These are phyloP conservation scores for Usnea hakonensis DNA, from an alignment of 495 filamentous ascomycete genomes.

Conservation along the genomic window DNA sequence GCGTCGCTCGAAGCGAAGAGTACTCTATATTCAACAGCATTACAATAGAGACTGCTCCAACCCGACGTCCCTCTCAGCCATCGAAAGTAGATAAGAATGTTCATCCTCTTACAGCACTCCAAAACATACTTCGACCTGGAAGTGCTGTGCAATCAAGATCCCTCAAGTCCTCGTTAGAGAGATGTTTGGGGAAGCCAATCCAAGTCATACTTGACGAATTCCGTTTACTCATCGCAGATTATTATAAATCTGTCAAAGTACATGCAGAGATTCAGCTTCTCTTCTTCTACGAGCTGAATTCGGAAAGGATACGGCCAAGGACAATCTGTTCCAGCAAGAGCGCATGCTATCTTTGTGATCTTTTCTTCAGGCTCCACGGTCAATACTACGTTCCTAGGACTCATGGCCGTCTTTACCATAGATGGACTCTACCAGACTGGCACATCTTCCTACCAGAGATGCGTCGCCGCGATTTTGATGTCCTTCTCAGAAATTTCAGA, in stretches of 20 bases:
- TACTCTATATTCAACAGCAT: slow-evolving; percentile 23
- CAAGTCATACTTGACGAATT: slow-evolving; percentile 18
- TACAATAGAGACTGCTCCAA: slow-evolving; percentile 20
- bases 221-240: slow-evolving; percentile 18
- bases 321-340: slow-evolving; percentile 32
- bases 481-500: slow-evolving; percentile 17
- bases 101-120: slow-evolving; percentile 20
- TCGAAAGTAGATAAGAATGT: slow-evolving; percentile 11
- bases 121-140: slow-evolving; percentile 20
- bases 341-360: slow-evolving; percentile 33
- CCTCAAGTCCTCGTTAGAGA: slow-evolving; percentile 19
- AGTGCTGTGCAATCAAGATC: slow-evolving; percentile 16
- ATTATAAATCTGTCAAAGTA: slow-evolving; percentile 25
- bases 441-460: slow-evolving; percentile 14
- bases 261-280: slow-evolving; percentile 39
- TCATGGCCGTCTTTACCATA: slow-evolving; percentile 21
- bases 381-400: slow-evolving; percentile 22
- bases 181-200: slow-evolving; percentile 18
- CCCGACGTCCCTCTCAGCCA: slow-evolving; percentile 16
- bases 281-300: slow-evolving; percentile 33
- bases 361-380: slow-evolving; percentile 22
- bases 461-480: slow-evolving; percentile 16
- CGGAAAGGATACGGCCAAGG: slow-evolving; percentile 21
- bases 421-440: slow-evolving; percentile 21
- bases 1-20: slow-evolving; percentile 21